These are phyloP conservation scores for Magnaporthiopsis rhizophila DNA, from an alignment of 2,329 filamentous ascomycete genomes.

Conservation along the genomic window DNA sequence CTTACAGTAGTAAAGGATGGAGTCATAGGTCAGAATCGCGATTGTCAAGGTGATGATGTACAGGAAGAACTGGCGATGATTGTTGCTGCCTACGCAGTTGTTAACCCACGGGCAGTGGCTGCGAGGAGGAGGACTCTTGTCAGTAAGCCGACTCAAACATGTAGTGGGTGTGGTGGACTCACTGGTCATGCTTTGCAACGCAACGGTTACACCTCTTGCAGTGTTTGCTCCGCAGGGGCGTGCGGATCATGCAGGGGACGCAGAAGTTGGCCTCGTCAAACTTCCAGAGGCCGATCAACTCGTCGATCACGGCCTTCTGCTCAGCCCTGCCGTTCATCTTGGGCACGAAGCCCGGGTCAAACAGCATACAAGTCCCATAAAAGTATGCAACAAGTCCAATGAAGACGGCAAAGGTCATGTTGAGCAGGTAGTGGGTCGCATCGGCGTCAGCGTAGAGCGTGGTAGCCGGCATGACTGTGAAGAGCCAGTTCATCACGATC, in stretches of 20 bases:
- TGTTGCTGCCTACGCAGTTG: conserved; percentile 93
- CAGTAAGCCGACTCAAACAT: too few relatives aligned
- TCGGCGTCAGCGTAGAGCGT: conserved; percentile 40
- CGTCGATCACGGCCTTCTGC: conserved; percentile 82
- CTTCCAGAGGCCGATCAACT: conserved; percentile 75
- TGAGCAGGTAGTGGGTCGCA: conserved; percentile 59
- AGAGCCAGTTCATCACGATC: conserved; percentile 68
- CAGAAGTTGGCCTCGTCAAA: conserved; percentile 96
- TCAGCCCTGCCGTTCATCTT: conserved; percentile 84
- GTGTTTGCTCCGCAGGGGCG: conserved; percentile 89
- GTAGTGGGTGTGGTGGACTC: too few relatives aligned
- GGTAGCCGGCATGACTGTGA: conserved; percentile 54
- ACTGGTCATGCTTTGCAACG: conserved; percentile 96
- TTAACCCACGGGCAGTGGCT: conserved; percentile 98
- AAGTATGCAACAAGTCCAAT: conserved; percentile 71
- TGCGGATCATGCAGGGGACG: conserved; percentile 87
- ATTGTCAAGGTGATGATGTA: conserved; percentile 74
- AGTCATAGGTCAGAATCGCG: conserved; percentile 66
- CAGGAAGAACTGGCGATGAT: conserved; percentile 89
- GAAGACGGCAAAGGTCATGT: conserved; percentile 62
- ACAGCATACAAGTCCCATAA: conserved; percentile 75
- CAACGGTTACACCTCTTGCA: conserved; percentile 87
- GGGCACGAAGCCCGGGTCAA: conserved; percentile 88
- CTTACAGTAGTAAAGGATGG: conserved; percentile 65
- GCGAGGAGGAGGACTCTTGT: not conserved